These are phyloP conservation scores for Penicillium sp. DNA, from an alignment of 2,329 filamentous ascomycete genomes.

Conservation along the genomic window DNA sequence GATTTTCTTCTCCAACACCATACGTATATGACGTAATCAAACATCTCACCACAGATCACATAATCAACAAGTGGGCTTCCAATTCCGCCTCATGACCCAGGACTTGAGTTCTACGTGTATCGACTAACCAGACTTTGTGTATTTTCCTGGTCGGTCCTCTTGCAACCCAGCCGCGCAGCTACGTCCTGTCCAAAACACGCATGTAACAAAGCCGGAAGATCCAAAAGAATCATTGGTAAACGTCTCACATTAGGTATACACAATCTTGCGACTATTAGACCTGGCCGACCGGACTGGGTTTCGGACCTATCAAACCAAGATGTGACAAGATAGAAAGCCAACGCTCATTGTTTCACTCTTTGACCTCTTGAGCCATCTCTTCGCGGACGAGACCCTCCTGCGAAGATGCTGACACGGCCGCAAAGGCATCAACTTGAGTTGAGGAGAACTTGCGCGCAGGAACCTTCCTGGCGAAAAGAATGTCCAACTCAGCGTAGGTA, in stretches of 20 bases:
- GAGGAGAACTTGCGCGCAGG: conserved; percentile 35
- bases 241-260: background rate
- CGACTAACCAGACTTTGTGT: no score
- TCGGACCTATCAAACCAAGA: no score
- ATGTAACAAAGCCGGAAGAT: background rate
- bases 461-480: conserved; percentile 42
- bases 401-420: conserved; percentile 7
- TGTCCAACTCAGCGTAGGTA: conserved; percentile 43
- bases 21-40: no score
- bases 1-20: no score
- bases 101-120: no score
- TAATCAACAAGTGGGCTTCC: no score
- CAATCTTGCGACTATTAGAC: background rate
- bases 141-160: no score
- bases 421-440: conserved; percentile 20
- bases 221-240: background rate
- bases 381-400: conserved; percentile 18
- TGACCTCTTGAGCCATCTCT: conserved; percentile 7
- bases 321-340: background rate
- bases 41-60: no score
- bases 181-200: background rate
- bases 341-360: conserved; percentile 2
- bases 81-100: no score
- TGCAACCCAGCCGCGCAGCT: no score
- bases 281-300: background rate